phyloP scores from a whole-genome alignment of 352 stramenopile species.

The Globisporangium recalcitrans region DNA sequence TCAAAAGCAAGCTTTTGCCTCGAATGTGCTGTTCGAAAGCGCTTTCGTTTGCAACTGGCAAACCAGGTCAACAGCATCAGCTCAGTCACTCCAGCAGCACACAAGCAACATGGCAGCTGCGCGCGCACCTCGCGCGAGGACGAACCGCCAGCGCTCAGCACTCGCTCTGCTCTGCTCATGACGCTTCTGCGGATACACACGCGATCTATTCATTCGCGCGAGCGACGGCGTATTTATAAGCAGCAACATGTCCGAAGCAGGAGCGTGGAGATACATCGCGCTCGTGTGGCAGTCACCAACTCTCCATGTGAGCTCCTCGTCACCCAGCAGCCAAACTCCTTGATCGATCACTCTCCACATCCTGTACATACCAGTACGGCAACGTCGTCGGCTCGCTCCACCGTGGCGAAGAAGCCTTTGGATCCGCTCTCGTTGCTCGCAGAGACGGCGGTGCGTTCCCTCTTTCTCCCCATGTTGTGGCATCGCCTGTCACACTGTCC shows the following conservation, averaged over 20 bases:
- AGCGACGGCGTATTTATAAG: background rate
- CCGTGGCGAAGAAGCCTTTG: conserved; percentile 10
- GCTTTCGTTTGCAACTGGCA: background rate
- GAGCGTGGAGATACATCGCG: background rate
- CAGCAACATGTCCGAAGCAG: background rate
- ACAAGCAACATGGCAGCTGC: background rate
- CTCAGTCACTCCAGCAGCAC: background rate
- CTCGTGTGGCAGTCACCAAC: background rate
- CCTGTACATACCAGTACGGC: background rate
- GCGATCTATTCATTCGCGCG: background rate
- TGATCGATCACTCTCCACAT: background rate
- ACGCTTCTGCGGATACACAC: background rate
- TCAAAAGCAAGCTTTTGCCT: background rate
- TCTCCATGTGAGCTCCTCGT: background rate
- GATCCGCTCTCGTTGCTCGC: conserved; percentile 31
- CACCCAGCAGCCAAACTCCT: background rate
- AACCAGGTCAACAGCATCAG: background rate
- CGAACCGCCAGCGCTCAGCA: background rate
- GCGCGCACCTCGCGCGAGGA: too few species aligned
- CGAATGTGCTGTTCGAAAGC: background rate
- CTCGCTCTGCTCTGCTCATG: background rate
- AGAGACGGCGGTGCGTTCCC: conserved; percentile 26
- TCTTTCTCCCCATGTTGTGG: background rate
- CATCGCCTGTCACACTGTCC: too few species aligned
- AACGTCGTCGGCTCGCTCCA: background rate